Conservation (phyloP, 1,139 yeast genomes). For the Sugiyamaella paludigena region DNA sequence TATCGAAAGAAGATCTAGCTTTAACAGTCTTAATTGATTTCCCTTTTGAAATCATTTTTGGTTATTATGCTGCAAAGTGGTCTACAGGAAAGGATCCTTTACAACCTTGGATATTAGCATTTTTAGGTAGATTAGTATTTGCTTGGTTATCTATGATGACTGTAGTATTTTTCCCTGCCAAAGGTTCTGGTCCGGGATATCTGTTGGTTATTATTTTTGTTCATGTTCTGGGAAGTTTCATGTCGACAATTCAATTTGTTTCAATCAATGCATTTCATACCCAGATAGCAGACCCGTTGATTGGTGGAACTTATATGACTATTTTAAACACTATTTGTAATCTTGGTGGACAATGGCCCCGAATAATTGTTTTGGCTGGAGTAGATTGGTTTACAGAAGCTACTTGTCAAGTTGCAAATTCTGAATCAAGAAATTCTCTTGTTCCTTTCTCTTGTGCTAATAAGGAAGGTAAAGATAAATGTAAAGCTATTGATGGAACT, state of each 20-base stretch:
- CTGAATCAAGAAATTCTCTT: constrained; percentile 13
- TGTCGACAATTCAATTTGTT: constrained; percentile 94
- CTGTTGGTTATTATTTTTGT: constrained; percentile 71
- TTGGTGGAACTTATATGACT: constrained; percentile 99
- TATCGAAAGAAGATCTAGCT: constrained; percentile 89
- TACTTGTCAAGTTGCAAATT: constrained; percentile 45
- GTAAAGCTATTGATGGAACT: constrained; percentile 54
- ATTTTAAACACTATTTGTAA: constrained; percentile 87
- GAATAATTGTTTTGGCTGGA: constrained; percentile 67
- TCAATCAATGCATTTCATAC: constrained; percentile 94
- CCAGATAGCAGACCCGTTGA: constrained; percentile 87
- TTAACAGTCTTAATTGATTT: constrained; percentile 90
- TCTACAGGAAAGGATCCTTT: constrained; percentile 70
- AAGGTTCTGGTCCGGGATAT: constrained; percentile 47
- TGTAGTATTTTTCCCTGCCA: constrained; percentile 67
- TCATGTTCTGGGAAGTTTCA: constrained; percentile 82
- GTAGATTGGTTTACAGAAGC: constrained; percentile 77
- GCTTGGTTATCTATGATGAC: constrained; percentile 74
- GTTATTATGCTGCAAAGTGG: constrained; percentile 96
- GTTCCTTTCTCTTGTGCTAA: constrained; percentile 44
- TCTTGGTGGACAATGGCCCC: constrained; percentile 98
- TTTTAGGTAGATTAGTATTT: constrained; percentile 75
- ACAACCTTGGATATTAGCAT: constrained; percentile 88
- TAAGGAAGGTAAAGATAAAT: constrained; percentile 47
- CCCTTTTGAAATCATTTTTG: constrained; percentile 93